Conservation (phyloP, 345 rosid genomes). For the Hibiscus mutabilis region DNA sequence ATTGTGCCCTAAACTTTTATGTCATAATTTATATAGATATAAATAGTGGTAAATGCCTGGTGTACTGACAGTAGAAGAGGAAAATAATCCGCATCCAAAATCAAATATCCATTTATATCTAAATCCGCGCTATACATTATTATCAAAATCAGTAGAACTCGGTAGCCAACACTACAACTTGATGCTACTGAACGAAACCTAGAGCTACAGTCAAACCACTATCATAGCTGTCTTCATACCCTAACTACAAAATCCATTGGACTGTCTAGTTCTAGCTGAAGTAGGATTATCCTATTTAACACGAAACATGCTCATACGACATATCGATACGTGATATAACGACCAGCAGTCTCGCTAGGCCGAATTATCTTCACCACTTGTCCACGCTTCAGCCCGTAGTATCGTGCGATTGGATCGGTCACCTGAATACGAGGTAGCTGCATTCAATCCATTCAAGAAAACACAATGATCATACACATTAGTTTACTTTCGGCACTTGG, state of each 20-base stretch:
- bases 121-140: too few relatives aligned
- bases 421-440: conserved; percentile 63
- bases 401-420: conserved; percentile 58
- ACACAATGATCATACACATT: background rate
- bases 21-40: too few relatives aligned
- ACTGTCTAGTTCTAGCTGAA: background rate
- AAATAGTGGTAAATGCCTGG: too few relatives aligned
- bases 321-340: conserved; percentile 56
- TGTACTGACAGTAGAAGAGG: too few relatives aligned
- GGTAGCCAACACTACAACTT: background rate
- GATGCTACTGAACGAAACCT: background rate
- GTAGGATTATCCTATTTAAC: background rate
- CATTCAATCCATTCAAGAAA: conserved; percentile 6
- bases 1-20: too few relatives aligned
- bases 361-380: conserved; percentile 68
- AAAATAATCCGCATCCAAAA: too few relatives aligned
- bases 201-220: background rate
- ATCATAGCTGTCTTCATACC: background rate
- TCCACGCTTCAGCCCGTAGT: conserved; percentile 60
- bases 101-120: conserved; percentile 11
- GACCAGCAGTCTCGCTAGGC: conserved; percentile 71
- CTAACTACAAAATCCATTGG: background rate
- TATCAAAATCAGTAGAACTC: background rate
- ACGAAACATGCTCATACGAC: conserved; percentile 35
- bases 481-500: background rate